Conservation (phyloP, 139 green algal genomes). For the Chlamydomonas eustigma region DNA sequence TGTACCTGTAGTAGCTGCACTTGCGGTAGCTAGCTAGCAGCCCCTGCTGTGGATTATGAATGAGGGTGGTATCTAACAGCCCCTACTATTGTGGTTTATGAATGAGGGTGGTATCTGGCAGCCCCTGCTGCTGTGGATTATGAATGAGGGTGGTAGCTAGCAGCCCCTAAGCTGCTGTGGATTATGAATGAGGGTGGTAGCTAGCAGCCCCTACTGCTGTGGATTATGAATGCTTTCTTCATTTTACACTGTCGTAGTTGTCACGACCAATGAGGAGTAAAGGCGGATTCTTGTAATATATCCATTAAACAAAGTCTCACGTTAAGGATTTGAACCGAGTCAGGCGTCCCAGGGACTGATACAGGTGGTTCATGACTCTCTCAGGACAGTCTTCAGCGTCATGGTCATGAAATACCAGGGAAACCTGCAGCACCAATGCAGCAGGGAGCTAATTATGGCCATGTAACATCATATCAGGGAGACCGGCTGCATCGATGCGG, state of each 20-base stretch:
- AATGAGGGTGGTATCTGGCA: neutral
- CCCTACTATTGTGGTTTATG: neutral
- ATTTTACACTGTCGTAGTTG: neutral
- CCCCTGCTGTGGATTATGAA: too few relatives aligned
- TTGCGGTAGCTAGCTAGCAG: too few relatives aligned
- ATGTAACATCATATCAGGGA: too few relatives aligned
- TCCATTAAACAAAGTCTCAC: neutral
- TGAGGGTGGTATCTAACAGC: too few relatives aligned
- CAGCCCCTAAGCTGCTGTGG: neutral
- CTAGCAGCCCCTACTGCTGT: neutral
- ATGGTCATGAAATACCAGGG: neutral
- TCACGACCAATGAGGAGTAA: neutral
- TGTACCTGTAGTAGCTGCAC: neutral
- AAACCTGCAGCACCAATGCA: too few relatives aligned
- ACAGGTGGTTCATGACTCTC: conserved; percentile 8
- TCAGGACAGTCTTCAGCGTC: conserved; percentile 22
- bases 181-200: neutral
- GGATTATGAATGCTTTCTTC: neutral
- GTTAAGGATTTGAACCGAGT: neutral
- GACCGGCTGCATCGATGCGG: too few relatives aligned
- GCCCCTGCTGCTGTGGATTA: too few relatives aligned
- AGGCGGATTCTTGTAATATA: too few relatives aligned
- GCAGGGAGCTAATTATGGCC: too few relatives aligned
- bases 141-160: too few relatives aligned
- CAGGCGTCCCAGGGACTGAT: conserved; percentile 1